Evolutionary conservation across 345 rosid genomes (phyloP), one percentile per base, ranked within the genome.

Genomic region (Microthlaspi erraticum): DNA sequence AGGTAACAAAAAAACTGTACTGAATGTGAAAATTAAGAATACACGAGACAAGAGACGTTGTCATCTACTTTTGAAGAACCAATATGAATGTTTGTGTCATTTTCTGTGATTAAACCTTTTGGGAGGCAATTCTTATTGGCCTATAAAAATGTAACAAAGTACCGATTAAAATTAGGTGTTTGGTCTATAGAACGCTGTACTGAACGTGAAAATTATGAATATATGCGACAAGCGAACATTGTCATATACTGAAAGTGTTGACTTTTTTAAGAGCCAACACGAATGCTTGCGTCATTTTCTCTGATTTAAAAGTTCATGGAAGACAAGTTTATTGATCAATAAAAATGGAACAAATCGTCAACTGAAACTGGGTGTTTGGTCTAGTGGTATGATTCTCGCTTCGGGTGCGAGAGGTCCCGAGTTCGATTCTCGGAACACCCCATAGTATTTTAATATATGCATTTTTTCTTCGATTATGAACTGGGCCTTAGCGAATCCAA

Each of bases 301-400:
- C 29, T 26, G 29, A 26, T 26, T 26, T 3, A 2, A 26, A 26
- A 26, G 29, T 26, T 26, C 29, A 26, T 26, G 29, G 29, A 26
- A 26, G 29, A 5, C 29, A 26, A 26, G 29, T 3, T 3, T 26
- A 26, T 5, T 26, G 29, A 3, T 26, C 29, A 2, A 26, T 26
- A 5, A 26, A 2, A 2, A 26, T 26, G 29, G 29, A 26, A 26
- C 29, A 26, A 26, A 26, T 26, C 29, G 29, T 26, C 29, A 2
- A 26, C 4, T 26, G 29, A 0, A 26, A 1, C 29, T 26, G 29
- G 29, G 29, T 26, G 83, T 85, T 86, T 87, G 86, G 92, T 86
- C 86, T 87, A 89, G 92, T 89, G 89, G 94, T 83, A 86, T 83
- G 92, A 85, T 89, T 89, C 90, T 92, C 74, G 89, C 89, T 93